Base-by-base conservation (phyloP, 345 rosid species). In the Syzygium aromaticum region DNA sequence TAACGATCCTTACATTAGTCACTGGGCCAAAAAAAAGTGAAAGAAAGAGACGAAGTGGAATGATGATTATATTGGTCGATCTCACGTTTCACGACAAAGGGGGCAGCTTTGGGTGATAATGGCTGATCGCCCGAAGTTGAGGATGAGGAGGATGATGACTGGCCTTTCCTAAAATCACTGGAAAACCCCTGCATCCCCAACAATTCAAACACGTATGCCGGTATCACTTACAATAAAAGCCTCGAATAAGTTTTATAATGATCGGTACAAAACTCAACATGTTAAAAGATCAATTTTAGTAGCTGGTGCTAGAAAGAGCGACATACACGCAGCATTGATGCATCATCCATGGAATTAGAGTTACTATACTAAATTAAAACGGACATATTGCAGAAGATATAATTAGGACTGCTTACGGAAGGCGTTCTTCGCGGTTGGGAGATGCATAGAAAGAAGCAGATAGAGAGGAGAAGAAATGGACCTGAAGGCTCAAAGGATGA, bases 81-180 rank as follows among this genome's bases (percentile, higher is more conserved):
- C 86, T 57, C 91, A 96, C 99, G 99, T 93, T 96, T 96, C 14
- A 95, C 99, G 6, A 98, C 98, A 86, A 96, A 98, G 7, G 96
- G 97, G 78, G 77, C 86, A 1, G 95, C 96, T 89, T 90, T 92
- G 51, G 98, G 99, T 82, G 96, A 95, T 28, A 92, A 85, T 17
- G 98, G 98, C 86, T 95, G 97, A 38, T 96, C 98, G 28, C 94
- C 92, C 33, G 95, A 92, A 49, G 96, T 92, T 5, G 99, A 93
- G 11, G 96, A 94, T 1, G 98, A 94, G 2, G 99, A 94, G 13
- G 96, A 92, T 13, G 99, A 93, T 23, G 97, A 92, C 78, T 93
- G 94, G 54, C 94, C 95, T 88, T 94, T 94, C 90, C 92, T 92
- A 84, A 91, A 90, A 61, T 96, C 96, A 52, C 90, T 87, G 89